Percentiles rank a stretch among this genome's conserved stretches.
Evolutionary conservation across 345 rosid genomes (phyloP).

Genomic region (Raphanus raphanistrum): DNA sequence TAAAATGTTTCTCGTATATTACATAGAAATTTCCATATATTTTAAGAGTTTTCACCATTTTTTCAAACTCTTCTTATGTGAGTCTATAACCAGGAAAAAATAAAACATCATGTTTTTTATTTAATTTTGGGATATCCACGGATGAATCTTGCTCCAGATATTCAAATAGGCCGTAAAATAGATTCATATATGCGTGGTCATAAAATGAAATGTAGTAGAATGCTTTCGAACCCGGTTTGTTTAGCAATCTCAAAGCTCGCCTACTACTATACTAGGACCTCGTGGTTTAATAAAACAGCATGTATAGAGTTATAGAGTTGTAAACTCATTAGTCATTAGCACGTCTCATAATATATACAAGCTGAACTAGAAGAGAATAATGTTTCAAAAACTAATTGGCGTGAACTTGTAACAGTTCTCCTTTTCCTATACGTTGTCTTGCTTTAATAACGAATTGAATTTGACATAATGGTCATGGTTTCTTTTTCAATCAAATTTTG

Average conservation of each 20-base stretch:
- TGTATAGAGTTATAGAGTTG: neutral
- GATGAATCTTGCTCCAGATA: no score
- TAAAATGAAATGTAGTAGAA: no score
- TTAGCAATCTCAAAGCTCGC: no score
- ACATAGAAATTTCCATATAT: neutral
- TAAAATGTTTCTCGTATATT: neutral
- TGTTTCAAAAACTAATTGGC: neutral
- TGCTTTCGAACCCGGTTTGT: no score
- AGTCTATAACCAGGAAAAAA: neutral
- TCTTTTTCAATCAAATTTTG: neutral
- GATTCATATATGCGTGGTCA: no score
- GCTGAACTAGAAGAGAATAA: neutral
- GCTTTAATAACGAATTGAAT: neutral
- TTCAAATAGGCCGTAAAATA: no score
- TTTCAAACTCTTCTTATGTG: neutral
- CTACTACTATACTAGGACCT: no score
- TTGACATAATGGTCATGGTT: neutral
- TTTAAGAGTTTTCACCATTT: neutral
- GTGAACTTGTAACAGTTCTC: neutral
- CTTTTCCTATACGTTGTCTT: neutral
- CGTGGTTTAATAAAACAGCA: neutral
- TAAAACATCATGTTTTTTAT: neutral
- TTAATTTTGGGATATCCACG: no score
- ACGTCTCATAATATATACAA: neutral
- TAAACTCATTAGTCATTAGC: neutral